phyloP scores from a whole-genome alignment of 495 filamentous ascomycete species.

The Xanthoparmelia taractica region DNA sequence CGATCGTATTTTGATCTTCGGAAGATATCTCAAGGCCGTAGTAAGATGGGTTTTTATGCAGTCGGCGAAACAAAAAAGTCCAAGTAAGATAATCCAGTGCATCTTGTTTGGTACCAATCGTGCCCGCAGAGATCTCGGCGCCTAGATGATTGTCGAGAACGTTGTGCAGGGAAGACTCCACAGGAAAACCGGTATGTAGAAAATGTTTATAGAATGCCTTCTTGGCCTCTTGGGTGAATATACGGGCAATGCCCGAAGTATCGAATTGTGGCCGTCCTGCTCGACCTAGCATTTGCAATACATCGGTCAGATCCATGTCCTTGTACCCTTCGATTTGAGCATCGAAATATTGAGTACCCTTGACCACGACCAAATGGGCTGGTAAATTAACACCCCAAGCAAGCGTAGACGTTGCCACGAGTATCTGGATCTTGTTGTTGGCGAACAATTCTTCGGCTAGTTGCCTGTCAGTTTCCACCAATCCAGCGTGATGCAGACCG shows the following conservation, averaged over 20 bases:
- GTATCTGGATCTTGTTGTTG: conserved; percentile 95
- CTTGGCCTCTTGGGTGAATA: conserved; percentile 95
- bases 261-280: conserved; percentile 97
- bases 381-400: conserved; percentile 99
- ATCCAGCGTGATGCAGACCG: conserved; percentile 91
- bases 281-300: conserved; percentile 95
- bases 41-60: conserved; percentile 98
- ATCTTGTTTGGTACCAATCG: conserved; percentile 89
- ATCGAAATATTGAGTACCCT: conserved; percentile 97
- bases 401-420: conserved; percentile 92
- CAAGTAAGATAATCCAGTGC: conserved; percentile 96
- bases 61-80: conserved; percentile 97
- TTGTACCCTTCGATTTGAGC: conserved; percentile 96
- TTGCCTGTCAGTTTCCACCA: conserved; percentile 88
- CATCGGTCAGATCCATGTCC: conserved; percentile 98
- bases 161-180: conserved; percentile 92
- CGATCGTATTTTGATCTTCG: conserved; percentile 85
- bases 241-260: conserved; percentile 85
- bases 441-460: conserved; percentile 89
- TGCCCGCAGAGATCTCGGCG: conserved; percentile 89
- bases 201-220: conserved; percentile 99
- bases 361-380: conserved; percentile 94
- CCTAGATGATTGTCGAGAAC: conserved; percentile 95
- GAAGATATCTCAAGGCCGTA: conserved; percentile 92
- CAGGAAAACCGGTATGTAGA: conserved; percentile 93